phyloP scores from a whole-genome alignment of 1,284 basidiomycete species.

The Pulchroboletus neoregius region DNA sequence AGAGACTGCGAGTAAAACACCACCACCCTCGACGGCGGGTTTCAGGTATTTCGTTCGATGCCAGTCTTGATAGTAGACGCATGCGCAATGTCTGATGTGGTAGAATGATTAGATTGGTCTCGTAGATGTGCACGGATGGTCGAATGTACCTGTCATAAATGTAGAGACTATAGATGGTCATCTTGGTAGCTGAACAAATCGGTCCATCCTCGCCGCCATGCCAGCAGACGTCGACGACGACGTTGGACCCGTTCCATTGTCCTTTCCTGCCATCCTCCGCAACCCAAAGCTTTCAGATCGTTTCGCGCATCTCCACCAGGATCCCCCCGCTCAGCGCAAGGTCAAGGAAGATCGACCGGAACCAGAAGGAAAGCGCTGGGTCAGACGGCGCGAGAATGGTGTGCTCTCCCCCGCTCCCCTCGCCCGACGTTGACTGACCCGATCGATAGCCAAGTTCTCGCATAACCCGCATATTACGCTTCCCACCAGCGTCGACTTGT shows the following conservation, averaged over 20 bases:
- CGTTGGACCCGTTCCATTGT: conserved; percentile 48
- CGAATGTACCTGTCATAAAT: conserved; percentile 73
- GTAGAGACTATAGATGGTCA: conserved; percentile 87
- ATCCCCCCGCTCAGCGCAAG: conserved; percentile 11
- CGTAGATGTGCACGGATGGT: background rate
- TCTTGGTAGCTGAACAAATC: conserved; percentile 29
- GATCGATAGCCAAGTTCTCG: conserved; percentile 53
- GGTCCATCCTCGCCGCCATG: no score
- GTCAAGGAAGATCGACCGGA: conserved; percentile 47
- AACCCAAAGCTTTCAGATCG: conserved; percentile 49
- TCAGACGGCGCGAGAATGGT: conserved; percentile 75
- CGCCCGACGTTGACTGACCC: conserved; percentile 6
- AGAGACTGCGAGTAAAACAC: conserved; percentile 68
- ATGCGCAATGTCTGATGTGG: conserved; percentile 75
- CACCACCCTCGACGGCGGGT: conserved; percentile 63
- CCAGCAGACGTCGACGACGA: conserved; percentile 1
- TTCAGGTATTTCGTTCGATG: conserved; percentile 74
- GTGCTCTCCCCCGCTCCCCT: conserved; percentile 34
- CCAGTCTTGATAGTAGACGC: conserved; percentile 94
- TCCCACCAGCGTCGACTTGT: conserved; percentile 55
- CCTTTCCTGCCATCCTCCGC: conserved; percentile 66
- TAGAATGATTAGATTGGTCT: background rate
- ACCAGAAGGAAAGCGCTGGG: conserved; percentile 73
- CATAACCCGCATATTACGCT: conserved; percentile 66
- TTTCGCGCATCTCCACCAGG: conserved; percentile 47